Percentiles rank a stretch among this genome's conserved stretches.
These are phyloP conservation scores for Kitagawia praeruptora DNA, from an alignment of 129 eudicot species.

Conservation along the genomic window DNA sequence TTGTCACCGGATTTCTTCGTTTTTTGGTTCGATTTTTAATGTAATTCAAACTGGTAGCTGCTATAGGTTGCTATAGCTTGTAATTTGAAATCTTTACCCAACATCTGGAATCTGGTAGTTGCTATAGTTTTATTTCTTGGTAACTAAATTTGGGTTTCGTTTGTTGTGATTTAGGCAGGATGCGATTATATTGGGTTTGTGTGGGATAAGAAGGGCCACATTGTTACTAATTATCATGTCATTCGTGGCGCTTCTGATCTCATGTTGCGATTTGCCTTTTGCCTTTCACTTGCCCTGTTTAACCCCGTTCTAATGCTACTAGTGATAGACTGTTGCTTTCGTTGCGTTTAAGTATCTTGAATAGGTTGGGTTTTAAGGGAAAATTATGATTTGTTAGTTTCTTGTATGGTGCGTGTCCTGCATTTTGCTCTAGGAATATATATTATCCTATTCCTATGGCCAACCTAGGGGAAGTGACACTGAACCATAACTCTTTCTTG, in stretches of 20 bases:
- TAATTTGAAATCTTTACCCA: too few species aligned
- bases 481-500: neutral
- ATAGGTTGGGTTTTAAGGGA: neutral
- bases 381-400: neutral
- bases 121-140: too few species aligned
- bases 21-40: too few species aligned
- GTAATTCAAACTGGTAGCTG: too few species aligned
- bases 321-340: neutral
- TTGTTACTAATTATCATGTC: conserved; percentile 94
- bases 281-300: neutral
- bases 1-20: too few species aligned
- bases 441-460: too few species aligned
- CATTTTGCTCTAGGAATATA: neutral
- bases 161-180: conserved; percentile 59
- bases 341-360: neutral
- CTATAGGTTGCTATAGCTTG: too few species aligned
- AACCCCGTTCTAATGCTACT: neutral
- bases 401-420: neutral
- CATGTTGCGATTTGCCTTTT: conserved; percentile 40
- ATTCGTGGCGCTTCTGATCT: conserved; percentile 99
- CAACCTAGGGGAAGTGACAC: neutral
- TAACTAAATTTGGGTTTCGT: too few species aligned
- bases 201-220: conserved; percentile 76
- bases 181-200: conserved; percentile 84
- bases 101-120: too few species aligned